These are phyloP conservation scores for Colletotrichum tabaci DNA, from an alignment of 2,329 filamentous ascomycete species.

Conservation along the genomic window DNA sequence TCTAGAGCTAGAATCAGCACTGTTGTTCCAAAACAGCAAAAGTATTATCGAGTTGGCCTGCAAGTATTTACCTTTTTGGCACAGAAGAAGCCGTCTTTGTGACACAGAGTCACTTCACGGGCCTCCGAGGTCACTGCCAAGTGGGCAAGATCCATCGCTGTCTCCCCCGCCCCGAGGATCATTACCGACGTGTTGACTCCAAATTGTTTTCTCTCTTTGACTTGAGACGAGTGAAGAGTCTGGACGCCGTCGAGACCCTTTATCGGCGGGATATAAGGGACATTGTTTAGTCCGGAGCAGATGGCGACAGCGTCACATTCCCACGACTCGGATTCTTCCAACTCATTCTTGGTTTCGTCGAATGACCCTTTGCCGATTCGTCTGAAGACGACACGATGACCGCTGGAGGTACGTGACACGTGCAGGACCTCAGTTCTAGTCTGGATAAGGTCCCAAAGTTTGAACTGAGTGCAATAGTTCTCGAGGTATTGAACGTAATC, in stretches of 20 bases:
- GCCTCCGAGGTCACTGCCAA: constrained; percentile 61
- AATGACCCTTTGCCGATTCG: constrained; percentile 22
- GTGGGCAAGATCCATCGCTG: constrained; percentile 61
- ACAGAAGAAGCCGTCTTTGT: constrained; percentile 62
- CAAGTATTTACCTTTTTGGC: constrained; percentile 57
- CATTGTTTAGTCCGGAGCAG: constrained; percentile 62
- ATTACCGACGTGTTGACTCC: constrained; percentile 57
- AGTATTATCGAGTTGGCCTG: neutral
- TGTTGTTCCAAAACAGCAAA: too few species aligned
- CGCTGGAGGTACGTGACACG: constrained; percentile 44
- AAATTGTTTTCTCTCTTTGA: constrained; percentile 61
- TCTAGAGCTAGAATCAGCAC: neutral
- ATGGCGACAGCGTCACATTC: constrained; percentile 62
- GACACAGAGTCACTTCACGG: constrained; percentile 59
- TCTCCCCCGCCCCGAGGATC: constrained; percentile 62
- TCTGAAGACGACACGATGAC: constrained; percentile 16
- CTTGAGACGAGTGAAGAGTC: constrained; percentile 58
- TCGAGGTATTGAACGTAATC: constrained; percentile 61
- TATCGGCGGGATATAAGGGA: constrained; percentile 56
- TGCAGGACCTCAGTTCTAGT: constrained; percentile 51
- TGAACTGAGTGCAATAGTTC: constrained; percentile 56
- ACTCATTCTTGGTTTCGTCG: neutral
- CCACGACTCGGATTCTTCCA: constrained; percentile 43
- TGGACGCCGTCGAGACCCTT: constrained; percentile 55
- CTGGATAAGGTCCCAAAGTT: constrained; percentile 55